Conservation (phyloP, 2,329 filamentous ascomycete genomes). For the Chaetomium sp. region DNA sequence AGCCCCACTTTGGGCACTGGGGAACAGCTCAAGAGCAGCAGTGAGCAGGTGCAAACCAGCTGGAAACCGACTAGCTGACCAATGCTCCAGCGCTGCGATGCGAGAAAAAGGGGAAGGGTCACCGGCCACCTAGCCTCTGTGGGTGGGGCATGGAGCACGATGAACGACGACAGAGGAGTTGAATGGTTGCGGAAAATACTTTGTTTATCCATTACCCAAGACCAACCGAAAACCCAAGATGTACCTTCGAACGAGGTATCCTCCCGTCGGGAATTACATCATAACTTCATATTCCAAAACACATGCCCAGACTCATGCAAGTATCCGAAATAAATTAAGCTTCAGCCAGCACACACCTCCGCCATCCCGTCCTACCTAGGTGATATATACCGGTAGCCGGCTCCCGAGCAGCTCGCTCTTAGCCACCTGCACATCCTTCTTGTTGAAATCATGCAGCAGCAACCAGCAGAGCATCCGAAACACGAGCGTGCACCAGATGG, state of each 20-base stretch:
- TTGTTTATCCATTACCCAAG: too few species aligned
- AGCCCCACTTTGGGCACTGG: conserved; percentile 9
- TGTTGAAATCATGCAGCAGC: conserved; percentile 51
- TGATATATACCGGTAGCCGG: conserved; percentile 50
- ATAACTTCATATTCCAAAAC: too few species aligned
- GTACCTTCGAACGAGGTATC: too few species aligned
- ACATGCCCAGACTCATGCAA: too few species aligned
- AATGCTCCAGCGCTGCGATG: too few species aligned
- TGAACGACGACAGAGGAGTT: not conserved
- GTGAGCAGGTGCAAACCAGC: not conserved
- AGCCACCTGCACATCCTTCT: conserved; percentile 45
- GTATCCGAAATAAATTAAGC: not conserved
- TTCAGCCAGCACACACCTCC: not conserved
- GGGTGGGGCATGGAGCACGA: not conserved
- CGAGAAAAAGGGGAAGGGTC: not conserved
- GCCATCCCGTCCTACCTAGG: conserved; percentile 20
- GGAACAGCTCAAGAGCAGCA: not conserved
- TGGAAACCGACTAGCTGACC: too few species aligned
- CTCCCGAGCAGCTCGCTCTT: conserved; percentile 50
- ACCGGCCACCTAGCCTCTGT: not conserved
- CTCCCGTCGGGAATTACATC: too few species aligned
- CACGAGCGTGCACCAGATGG: conserved; percentile 49
- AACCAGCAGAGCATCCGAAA: conserved; percentile 55
- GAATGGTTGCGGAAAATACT: too few species aligned
- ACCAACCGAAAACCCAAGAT: too few species aligned